These are phyloP conservation scores for Firmiana major DNA, from an alignment of 345 rosid species.

Conservation along the genomic window DNA sequence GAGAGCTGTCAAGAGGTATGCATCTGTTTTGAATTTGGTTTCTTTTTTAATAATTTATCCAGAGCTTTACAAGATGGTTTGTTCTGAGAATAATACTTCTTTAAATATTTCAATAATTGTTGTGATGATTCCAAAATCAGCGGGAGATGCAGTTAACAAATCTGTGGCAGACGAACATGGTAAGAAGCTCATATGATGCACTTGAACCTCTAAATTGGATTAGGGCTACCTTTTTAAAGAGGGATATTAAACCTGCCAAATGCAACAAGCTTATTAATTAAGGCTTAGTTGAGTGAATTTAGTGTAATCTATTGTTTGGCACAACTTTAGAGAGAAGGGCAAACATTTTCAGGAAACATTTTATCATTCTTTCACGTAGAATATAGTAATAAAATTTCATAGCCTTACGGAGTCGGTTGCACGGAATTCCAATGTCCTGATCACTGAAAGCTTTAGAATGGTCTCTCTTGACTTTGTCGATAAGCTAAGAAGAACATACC, in stretches of 20 bases:
- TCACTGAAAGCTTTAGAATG: too few species aligned
- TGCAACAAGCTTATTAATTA: neutral
- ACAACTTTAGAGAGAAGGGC: neutral
- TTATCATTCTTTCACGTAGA: too few species aligned
- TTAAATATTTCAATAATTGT: conserved; percentile 69
- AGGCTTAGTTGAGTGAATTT: too few species aligned
- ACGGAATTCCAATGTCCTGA: too few species aligned
- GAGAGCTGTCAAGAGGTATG: too few species aligned
- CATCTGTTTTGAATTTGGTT: too few species aligned
- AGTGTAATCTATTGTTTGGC: too few species aligned
- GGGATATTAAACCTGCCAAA: neutral
- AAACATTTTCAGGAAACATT: neutral
- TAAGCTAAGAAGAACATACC: too few species aligned
- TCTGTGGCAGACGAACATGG: conserved; percentile 39
- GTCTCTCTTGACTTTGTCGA: too few species aligned
- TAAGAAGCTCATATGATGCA: conserved; percentile 3
- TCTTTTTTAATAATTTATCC: conserved; percentile 20
- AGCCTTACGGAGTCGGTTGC: too few species aligned
- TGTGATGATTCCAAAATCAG: conserved; percentile 73
- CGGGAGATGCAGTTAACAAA: conserved; percentile 58
- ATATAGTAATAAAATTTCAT: too few species aligned
- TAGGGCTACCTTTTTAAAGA: neutral
- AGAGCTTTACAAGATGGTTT: conserved; percentile 81
- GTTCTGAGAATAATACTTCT: conserved; percentile 50
- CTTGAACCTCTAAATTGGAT: neutral